Conservation (phyloP, 495 filamentous ascomycete genomes). For the Tuber microsphaerosporum region DNA sequence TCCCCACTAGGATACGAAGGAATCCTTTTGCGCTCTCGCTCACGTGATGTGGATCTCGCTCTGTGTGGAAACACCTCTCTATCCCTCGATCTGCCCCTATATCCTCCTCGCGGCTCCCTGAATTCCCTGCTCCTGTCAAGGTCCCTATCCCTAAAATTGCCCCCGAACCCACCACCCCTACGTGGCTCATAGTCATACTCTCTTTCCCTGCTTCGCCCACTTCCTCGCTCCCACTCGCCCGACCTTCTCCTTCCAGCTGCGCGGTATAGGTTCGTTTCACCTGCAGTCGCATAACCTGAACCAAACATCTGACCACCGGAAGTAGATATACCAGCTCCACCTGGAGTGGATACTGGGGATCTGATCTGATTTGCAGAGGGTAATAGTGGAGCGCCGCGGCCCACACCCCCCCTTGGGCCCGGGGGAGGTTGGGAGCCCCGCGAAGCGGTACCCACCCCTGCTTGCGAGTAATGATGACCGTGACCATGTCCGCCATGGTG, state of each 20-base stretch:
- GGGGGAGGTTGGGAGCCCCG: constrained; percentile 35
- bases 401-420: constrained; percentile 33
- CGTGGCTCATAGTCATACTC: constrained; percentile 30
- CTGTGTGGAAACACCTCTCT: constrained; percentile 31
- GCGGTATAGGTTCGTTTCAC: constrained; percentile 29
- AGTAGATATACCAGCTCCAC: constrained; percentile 30
- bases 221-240: constrained; percentile 35
- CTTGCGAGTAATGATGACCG: constrained; percentile 32
- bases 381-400: constrained; percentile 29
- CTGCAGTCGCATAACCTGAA: constrained; percentile 15
- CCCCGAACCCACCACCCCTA: constrained; percentile 30
- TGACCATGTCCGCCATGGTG: constrained; percentile 30
- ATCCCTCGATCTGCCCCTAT: constrained; percentile 33
- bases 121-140: constrained; percentile 29
- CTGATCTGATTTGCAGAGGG: constrained; percentile 29
- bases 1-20: constrained; percentile 22
- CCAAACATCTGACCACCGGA: constrained; percentile 34
- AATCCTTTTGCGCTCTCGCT: constrained; percentile 27
- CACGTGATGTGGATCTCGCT: constrained; percentile 34
- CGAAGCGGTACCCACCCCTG: constrained; percentile 21
- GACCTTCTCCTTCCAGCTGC: constrained; percentile 33
- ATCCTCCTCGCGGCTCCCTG: constrained; percentile 33
- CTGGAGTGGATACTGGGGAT: constrained; percentile 27
- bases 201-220: constrained; percentile 4
- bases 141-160: constrained; percentile 36